phyloP scores from a whole-genome alignment of 73 alveolate species.

The Paramecium pentaurelia region DNA sequence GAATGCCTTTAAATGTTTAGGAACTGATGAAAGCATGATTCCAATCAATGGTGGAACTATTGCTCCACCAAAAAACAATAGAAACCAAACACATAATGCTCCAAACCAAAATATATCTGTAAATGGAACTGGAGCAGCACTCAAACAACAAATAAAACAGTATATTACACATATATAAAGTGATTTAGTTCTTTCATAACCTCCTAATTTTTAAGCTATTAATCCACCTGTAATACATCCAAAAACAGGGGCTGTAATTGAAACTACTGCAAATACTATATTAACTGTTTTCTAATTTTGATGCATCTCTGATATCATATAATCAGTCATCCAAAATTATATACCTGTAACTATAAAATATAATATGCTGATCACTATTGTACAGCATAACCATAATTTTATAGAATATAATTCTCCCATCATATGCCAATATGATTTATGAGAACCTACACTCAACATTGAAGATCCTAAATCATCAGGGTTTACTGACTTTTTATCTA shows the following conservation, averaged over 20 bases:
- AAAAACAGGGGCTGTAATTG: conserved; percentile 88
- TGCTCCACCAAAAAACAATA: conserved; percentile 88
- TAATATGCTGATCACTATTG: conserved; percentile 79
- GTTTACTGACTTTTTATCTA: background rate
- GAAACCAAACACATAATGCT: conserved; percentile 79
- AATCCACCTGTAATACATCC: conserved; percentile 86
- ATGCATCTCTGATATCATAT: conserved; percentile 76
- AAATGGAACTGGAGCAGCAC: conserved; percentile 80
- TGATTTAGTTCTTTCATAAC: conserved; percentile 82
- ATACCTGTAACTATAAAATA: conserved; percentile 92
- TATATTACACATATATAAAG: conserved; percentile 71
- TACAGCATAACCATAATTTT: conserved; percentile 48
- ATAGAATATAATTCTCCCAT: background rate
- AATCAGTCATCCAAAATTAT: conserved; percentile 94
- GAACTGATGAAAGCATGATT: conserved; percentile 78
- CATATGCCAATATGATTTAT: background rate
- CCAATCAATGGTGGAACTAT: conserved; percentile 93
- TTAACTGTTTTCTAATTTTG: conserved; percentile 68
- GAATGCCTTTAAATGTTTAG: conserved; percentile 76
- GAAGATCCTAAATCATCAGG: background rate
- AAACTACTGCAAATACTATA: conserved; percentile 70
- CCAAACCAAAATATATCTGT: conserved; percentile 61
- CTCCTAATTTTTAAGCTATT: conserved; percentile 82
- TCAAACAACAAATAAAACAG: conserved; percentile 63
- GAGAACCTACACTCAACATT: background rate